Conservation (phyloP, 148 eudicot species). For the Heliamphora exappendiculata region DNA sequence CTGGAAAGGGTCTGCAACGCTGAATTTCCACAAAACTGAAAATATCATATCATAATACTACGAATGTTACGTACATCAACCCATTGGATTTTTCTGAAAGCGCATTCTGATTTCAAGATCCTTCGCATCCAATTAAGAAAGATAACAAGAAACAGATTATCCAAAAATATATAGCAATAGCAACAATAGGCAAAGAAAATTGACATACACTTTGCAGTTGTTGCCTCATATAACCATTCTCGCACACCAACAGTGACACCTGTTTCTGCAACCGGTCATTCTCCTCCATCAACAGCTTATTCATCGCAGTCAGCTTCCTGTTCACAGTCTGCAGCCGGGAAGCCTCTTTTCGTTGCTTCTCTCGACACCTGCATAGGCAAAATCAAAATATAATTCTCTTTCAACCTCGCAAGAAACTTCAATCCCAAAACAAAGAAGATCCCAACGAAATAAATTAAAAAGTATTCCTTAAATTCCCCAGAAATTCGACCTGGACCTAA, state of each 20-base stretch:
- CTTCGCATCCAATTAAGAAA: neutral
- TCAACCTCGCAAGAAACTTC: neutral
- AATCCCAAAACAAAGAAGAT: neutral
- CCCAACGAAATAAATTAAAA: neutral
- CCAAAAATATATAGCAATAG: neutral
- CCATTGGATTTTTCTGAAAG: neutral
- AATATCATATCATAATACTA: neutral
- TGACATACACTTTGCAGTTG: constrained; percentile 72
- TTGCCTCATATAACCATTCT: constrained; percentile 92
- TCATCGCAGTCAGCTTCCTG: constrained; percentile 81
- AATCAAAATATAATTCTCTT: neutral
- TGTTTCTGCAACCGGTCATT: constrained; percentile 95
- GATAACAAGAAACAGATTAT: neutral
- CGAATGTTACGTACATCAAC: neutral
- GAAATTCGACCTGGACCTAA: neutral
- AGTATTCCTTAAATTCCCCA: neutral
- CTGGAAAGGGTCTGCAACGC: too few relatives aligned
- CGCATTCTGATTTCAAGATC: too few relatives aligned
- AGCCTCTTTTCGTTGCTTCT: constrained; percentile 89
- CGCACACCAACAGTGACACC: constrained; percentile 83
- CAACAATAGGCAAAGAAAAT: neutral
- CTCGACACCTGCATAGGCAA: constrained; percentile 59
- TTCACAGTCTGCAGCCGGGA: constrained; percentile 73
- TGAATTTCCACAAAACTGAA: neutral
- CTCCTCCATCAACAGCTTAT: constrained; percentile 93